Evolutionary conservation across 106 monocot species (phyloP).

Genomic region (Acanthochlamys bracteata): DNA sequence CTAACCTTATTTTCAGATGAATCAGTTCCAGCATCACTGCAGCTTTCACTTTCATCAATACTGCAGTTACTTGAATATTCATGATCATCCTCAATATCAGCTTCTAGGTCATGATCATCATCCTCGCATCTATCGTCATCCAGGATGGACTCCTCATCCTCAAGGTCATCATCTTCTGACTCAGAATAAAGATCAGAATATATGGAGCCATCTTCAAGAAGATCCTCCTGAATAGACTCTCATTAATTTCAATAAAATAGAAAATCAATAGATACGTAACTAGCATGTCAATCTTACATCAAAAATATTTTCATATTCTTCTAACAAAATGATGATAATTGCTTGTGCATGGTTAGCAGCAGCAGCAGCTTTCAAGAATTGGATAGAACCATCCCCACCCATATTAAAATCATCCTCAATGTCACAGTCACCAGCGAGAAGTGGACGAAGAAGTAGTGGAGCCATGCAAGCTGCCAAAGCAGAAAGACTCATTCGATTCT

Average conservation of each 20-base stretch:
- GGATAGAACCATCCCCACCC: conserved; percentile 79
- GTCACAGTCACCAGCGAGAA: conserved; percentile 92
- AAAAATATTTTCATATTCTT: conserved; percentile 81
- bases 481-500: conserved; percentile 74
- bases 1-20: conserved; percentile 15
- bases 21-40: conserved; percentile 18
- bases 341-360: conserved; percentile 98
- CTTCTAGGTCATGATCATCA: conserved; percentile 22
- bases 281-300: conserved; percentile 38
- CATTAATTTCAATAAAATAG: conserved; percentile 5
- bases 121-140: conserved; percentile 40
- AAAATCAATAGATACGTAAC: not conserved
- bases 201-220: conserved; percentile 29
- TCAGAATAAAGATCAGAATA: conserved; percentile 60
- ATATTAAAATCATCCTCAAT: conserved; percentile 62
- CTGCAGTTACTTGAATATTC: conserved; percentile 24
- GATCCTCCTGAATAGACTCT: conserved; percentile 21
- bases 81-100: conserved; percentile 28
- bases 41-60: conserved; percentile 14
- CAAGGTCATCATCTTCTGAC: conserved; percentile 51
- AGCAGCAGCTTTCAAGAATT: conserved; percentile 93
- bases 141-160: conserved; percentile 30
- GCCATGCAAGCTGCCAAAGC: conserved; percentile 99
- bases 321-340: conserved; percentile 79
- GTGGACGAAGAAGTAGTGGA: conserved; percentile 89